Evolutionary conservation across 2,329 filamentous ascomycete genomes (phyloP), one percentile per base, ranked within the genome.

Genomic region (Phialophora macrospora): DNA sequence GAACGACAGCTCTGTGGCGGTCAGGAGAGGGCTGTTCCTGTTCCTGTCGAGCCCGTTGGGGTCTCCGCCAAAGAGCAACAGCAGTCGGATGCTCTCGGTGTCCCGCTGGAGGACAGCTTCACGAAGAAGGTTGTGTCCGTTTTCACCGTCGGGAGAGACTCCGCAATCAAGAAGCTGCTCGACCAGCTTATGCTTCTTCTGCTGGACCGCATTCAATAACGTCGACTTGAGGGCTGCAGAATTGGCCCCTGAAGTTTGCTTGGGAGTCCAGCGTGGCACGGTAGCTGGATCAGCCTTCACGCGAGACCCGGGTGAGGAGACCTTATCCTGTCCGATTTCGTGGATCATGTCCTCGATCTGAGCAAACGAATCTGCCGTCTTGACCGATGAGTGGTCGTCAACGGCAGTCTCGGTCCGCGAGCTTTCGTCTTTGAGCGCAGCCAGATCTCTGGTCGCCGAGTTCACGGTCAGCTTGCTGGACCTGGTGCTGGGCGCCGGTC

Each of bases 131-230:
- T 69, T 70, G 14, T 80, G 73, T 0, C 85, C 81, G 0, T 78
- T 68, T 0, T 79, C 79, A 1, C 80, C 80, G 63, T 85, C 81
- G 5, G 85, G 78, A 20, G 84, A 79, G 11, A 85, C 84, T 51
- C 86, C 86, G 5, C 83, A 82, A 69, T 87, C 84, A 3, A 88
- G 79, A 6, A 88, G 78, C 72, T 87, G 83, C 75, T 85, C 82
- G 1, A 87, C 75, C 41, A 85, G 75, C 70, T 83, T 83, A 72
- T 86, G 83, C 70, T 88, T 87, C 71, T 80, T 82, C 41, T 79
- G 78, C n/a, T 84, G 81, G 12, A 88, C 80, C 3, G 86, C 86
- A 6, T 81, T 80, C 1, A 84, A 72, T 0, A 88, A 78, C 2
- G 84, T 81, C 1, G 78, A 74, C 71, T 78, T 82, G 70, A 84